Evolutionary conservation across 2,329 filamentous ascomycete genomes (phyloP).

Genomic region (Cordyceps farinosa): DNA sequence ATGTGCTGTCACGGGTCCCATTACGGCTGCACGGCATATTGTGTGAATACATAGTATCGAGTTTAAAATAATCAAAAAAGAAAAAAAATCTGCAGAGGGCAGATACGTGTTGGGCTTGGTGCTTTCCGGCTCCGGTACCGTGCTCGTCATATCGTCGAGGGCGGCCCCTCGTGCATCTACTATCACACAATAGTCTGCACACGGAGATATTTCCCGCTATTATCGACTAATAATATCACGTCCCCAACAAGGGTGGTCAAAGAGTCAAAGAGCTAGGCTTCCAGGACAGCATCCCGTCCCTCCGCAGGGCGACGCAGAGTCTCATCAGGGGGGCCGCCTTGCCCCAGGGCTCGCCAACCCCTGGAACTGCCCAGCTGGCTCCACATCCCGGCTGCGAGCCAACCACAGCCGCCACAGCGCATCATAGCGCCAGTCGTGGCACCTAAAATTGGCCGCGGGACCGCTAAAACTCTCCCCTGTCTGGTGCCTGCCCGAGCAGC

Average conservation of each 20-base stretch:
- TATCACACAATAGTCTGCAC: neutral
- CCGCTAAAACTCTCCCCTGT: neutral
- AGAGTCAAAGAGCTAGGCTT: too few relatives aligned
- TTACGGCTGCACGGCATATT: too few relatives aligned
- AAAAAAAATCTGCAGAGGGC: too few relatives aligned
- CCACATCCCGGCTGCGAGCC: constrained; percentile 6
- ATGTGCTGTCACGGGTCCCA: too few relatives aligned
- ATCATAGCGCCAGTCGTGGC: neutral
- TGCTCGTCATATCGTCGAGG: neutral
- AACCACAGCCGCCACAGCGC: neutral
- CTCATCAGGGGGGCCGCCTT: neutral
- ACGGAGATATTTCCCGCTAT: neutral
- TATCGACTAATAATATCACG: neutral
- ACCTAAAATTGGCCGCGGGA: neutral
- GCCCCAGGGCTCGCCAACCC: neutral
- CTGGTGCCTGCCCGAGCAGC: neutral
- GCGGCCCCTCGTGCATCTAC: neutral
- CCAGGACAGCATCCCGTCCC: neutral
- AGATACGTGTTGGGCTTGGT: too few relatives aligned
- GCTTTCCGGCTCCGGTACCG: too few relatives aligned
- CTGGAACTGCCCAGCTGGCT: neutral
- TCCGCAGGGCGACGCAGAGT: neutral
- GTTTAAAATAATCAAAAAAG: too few relatives aligned
- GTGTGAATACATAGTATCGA: too few relatives aligned
- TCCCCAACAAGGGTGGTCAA: neutral